phyloP scores from a whole-genome alignment of 495 filamentous ascomycete genomes.

The Aspergillus bertholletiae region DNA sequence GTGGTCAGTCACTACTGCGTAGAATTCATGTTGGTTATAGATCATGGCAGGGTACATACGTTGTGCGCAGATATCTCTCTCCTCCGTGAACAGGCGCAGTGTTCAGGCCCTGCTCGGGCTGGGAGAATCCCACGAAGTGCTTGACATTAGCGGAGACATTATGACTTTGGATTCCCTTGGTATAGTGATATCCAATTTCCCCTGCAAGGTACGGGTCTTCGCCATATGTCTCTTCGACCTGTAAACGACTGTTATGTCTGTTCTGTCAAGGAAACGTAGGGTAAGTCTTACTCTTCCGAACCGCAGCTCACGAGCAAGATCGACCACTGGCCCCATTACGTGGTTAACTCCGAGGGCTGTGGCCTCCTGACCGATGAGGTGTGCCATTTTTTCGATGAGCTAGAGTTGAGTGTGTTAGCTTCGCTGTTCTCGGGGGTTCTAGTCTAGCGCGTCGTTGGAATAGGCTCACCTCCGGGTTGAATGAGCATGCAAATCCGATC shows the following conservation, averaged over 20 bases:
- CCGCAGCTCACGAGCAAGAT: constrained; percentile 63
- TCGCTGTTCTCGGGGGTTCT: background rate
- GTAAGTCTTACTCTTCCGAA: constrained; percentile 50
- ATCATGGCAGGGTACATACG: constrained; percentile 20
- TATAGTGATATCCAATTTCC: constrained; percentile 58
- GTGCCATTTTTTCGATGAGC: constrained; percentile 58
- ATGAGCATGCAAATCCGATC: constrained; percentile 66
- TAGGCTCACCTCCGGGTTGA: constrained; percentile 46
- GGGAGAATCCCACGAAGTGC: constrained; percentile 63
- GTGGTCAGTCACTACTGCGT: background rate
- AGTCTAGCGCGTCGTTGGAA: background rate
- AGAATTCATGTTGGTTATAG: background rate
- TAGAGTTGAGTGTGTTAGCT: constrained; percentile 12
- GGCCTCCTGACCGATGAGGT: constrained; percentile 57
- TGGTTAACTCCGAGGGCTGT: constrained; percentile 63
- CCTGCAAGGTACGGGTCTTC: constrained; percentile 62
- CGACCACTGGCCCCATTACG: constrained; percentile 64
- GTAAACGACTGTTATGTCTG: background rate
- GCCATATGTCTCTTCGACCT: constrained; percentile 65
- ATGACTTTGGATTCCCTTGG: constrained; percentile 57
- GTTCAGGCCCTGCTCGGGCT: constrained; percentile 67
- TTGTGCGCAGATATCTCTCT: constrained; percentile 63
- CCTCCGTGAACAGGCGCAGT: constrained; percentile 67
- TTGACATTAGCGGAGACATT: constrained; percentile 67
- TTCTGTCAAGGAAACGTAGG: background rate